A percentile compares a stretch with the other conserved stretches of the same genome.
phyloP scores from a whole-genome alignment of 495 filamentous ascomycete species.

The Penicillium longicatenatum region DNA sequence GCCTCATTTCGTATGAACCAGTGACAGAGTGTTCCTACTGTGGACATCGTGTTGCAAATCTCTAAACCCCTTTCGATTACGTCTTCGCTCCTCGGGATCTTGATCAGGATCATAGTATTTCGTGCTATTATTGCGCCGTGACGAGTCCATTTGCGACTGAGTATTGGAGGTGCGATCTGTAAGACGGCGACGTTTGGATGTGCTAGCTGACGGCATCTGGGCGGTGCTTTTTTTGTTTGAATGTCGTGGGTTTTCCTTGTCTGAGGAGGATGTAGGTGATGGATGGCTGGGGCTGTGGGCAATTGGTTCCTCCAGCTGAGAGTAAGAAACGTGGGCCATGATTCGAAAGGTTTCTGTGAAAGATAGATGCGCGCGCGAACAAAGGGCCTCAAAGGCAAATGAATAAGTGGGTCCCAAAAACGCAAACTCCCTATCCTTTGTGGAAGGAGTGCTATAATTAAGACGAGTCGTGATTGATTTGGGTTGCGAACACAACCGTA shows the following conservation, averaged over 20 bases:
- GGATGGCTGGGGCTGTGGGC: constrained; percentile 35
- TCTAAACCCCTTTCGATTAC: constrained; percentile 66
- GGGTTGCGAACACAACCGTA: neutral
- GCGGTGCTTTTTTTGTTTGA: constrained; percentile 26
- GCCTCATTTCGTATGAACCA: neutral
- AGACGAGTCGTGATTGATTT: neutral
- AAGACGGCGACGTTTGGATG: constrained; percentile 47
- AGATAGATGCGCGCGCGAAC: constrained; percentile 6
- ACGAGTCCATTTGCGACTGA: constrained; percentile 30
- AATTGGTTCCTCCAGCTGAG: constrained; percentile 24
- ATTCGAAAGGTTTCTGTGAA: constrained; percentile 15
- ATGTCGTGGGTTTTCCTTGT: constrained; percentile 60
- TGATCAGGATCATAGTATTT: constrained; percentile 88
- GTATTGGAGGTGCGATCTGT: constrained; percentile 34
- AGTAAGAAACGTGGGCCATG: constrained; percentile 35
- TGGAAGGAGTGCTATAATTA: neutral
- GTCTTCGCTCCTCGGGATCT: constrained; percentile 72
- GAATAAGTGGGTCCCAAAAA: constrained; percentile 6
- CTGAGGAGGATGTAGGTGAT: constrained; percentile 47
- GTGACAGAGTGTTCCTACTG: constrained; percentile 42
- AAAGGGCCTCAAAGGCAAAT: constrained; percentile 9
- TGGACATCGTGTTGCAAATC: constrained; percentile 66
- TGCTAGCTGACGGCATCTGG: constrained; percentile 32
- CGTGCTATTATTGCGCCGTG: constrained; percentile 31
- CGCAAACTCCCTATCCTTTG: neutral